Base-by-base conservation (phyloP, 2,329 filamentous ascomycete species). In the Trichoderma cornu-damae region DNA sequence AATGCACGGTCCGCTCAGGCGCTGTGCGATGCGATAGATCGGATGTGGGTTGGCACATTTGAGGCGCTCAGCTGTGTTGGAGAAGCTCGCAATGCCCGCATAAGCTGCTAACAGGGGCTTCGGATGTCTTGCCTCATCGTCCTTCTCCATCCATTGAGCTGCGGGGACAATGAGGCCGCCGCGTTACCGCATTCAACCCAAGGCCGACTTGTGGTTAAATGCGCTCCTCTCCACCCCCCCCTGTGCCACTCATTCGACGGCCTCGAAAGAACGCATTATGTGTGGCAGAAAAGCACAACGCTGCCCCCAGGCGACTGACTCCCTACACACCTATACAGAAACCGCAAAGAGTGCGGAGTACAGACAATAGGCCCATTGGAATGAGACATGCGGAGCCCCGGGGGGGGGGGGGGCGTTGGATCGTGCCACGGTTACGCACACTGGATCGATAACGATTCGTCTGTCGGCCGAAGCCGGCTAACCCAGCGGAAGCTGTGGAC, bases 51-150 rank as follows among this genome's bases (percentile, higher is more conserved):
- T 47, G 51, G 51, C 38, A 46, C 42, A 24, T 38, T 47, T 38
- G 52, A 55, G 52, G 52, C 52, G 52, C 52, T 55, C 52, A 55
- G 52, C 52, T 55, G 42, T 28, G 24, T 37, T 37, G 35, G 38
- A 42, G 38, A 40, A 28, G 24, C 28, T 37, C n/a, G 22, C 34
- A 46, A n/a, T n/a, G n/a, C n/a, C n/a, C n/a, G n/a, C n/a, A n/a
- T n/a, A n/a, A n/a, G n/a, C n/a, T 54, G 51, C 51, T n/a, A 47
- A 55, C 52, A 47, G 52, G 52, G 52, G 52, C 52, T 55, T 55
- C 52, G 52, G 52, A 55, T 55, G 52, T 55, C 52, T 55, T 55
- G 52, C 28, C 44, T 47, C 44, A 34, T 47, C 24, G 28, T 34
- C 16, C 28, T 20, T 9, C 18, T 22, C 38, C 22, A 24, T 55